Base-by-base conservation (phyloP, 139 green algal species). In the Chlamydomonas incerta region DNA sequence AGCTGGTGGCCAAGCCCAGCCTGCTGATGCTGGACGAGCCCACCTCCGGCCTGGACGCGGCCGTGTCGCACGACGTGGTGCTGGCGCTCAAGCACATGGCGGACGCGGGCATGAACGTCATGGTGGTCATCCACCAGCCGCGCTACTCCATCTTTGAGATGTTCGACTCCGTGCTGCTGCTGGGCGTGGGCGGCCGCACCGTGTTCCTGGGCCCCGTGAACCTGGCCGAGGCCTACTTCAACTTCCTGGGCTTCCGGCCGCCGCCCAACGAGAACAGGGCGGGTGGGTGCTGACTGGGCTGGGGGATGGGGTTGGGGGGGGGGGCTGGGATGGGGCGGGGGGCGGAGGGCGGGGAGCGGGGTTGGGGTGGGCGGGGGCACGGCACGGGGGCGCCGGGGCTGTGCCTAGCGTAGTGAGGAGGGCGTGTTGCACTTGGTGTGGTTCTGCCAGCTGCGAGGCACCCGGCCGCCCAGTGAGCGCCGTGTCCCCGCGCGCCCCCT, bases 51-150 rank as follows among this genome's bases (percentile, higher is more conserved):
- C 75, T 86, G 80, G 88, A 92, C 35, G 72, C 82, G 69, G 74
- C 88, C 47, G 69, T 65, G 35, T 83, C 72, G 28, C 55, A 82
- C n/a, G 82, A 88, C 34, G 74, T 84, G 65, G 55, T 88, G 50
- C 50, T 71, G 28, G 41, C 41, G 37, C 63, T 83, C 18, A 74
- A 60, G 58, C 29, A 34, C 37, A 72, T 83, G 62, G 76, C 76
- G 18, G 63, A 83, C 47, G 77, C 81, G 17, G 90, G 86, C 29
- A 93, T 97, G 50, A 96, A 92, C 8, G 91, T 90, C 11, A 84
- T 95, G 28, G 89, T 90, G 6, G 92, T 95, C 58, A 94, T 98
- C 63, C 95, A 98, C 83, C 95, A 98, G 92, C 96, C 95, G 5
- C 91, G 92, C 70, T 96, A 91, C 87, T 87, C 85, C n/a, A 92